A percentile compares a stretch with the other conserved stretches of the same genome.
phyloP scores from a whole-genome alignment of 345 rosid species.

The Eutrema yunnanense region DNA sequence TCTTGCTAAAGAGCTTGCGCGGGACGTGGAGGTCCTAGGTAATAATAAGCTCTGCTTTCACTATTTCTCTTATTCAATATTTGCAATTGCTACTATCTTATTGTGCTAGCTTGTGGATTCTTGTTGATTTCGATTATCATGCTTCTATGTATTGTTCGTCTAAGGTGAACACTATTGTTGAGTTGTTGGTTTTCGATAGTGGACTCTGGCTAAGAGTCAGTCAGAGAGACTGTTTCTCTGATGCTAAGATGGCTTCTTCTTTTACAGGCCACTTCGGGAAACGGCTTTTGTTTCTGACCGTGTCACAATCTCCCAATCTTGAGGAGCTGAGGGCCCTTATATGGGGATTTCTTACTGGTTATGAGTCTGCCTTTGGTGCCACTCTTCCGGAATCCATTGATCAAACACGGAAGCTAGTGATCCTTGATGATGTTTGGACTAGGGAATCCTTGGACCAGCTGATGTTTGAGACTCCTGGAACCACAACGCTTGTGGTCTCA shows the following conservation, averaged over 20 bases:
- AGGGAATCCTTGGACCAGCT: constrained; percentile 51
- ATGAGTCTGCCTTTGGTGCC: constrained; percentile 20
- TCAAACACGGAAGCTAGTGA: constrained; percentile 40
- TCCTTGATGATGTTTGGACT: constrained; percentile 91
- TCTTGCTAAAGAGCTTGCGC: constrained; percentile 55
- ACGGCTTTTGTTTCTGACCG: constrained; percentile 55
- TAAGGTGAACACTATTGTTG: background rate
- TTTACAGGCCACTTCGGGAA: constrained; percentile 44
- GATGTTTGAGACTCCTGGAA: constrained; percentile 38
- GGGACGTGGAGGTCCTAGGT: constrained; percentile 60
- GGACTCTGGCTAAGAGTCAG: background rate
- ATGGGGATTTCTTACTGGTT: constrained; percentile 39
- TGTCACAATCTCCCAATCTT: constrained; percentile 79
- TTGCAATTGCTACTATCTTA: background rate
- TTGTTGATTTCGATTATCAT: background rate
- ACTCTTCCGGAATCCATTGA: constrained; percentile 30
- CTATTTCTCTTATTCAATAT: background rate
- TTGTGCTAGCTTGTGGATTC: background rate
- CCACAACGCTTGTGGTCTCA: constrained; percentile 76
- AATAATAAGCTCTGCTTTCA: background rate
- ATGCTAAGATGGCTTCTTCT: background rate
- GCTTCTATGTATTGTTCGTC: background rate
- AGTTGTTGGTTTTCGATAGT: background rate
- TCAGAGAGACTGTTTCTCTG: background rate
- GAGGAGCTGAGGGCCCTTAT: constrained; percentile 42